These are phyloP conservation scores for Talaromyces liani DNA, from an alignment of 495 filamentous ascomycete species.

Conservation along the genomic window DNA sequence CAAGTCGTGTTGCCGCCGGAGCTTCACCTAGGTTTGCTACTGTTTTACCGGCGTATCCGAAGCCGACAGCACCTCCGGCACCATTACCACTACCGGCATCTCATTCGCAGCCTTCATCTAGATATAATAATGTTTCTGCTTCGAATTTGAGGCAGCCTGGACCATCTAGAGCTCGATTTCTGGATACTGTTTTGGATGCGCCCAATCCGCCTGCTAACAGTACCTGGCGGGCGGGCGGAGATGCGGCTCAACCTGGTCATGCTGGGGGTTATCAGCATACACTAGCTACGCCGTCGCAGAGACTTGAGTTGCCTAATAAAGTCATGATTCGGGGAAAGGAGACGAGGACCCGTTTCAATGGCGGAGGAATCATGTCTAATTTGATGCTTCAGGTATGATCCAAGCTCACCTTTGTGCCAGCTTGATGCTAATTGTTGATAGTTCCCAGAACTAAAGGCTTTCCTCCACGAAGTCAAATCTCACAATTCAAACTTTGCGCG, in stretches of 20 bases:
- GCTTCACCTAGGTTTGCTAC: background rate
- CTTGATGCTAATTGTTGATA: conserved; percentile 8
- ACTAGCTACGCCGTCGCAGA: conserved; percentile 26
- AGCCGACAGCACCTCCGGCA: background rate
- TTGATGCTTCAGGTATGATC: conserved; percentile 31
- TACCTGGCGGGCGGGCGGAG: conserved; percentile 12
- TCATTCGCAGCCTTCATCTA: background rate
- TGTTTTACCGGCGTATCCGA: background rate
- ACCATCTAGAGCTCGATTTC: conserved; percentile 17
- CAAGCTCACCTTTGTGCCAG: background rate
- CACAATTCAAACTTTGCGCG: conserved; percentile 31
- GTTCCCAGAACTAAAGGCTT: conserved; percentile 36
- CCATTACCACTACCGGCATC: background rate
- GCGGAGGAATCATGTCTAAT: conserved; percentile 37
- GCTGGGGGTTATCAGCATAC: conserved; percentile 7
- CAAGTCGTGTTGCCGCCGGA: background rate
- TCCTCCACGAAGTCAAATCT: conserved; percentile 33
- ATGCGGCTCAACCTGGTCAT: background rate
- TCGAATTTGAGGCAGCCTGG: conserved; percentile 2
- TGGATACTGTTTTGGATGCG: conserved; percentile 38
- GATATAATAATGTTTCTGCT: background rate
- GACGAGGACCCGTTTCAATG: conserved; percentile 36
- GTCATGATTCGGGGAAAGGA: conserved; percentile 39
- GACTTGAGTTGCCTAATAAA: conserved; percentile 30
- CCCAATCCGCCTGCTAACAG: conserved; percentile 31